Evolutionary conservation across 306 rosid genomes (phyloP).

Genomic region (Quillaja saponaria): DNA sequence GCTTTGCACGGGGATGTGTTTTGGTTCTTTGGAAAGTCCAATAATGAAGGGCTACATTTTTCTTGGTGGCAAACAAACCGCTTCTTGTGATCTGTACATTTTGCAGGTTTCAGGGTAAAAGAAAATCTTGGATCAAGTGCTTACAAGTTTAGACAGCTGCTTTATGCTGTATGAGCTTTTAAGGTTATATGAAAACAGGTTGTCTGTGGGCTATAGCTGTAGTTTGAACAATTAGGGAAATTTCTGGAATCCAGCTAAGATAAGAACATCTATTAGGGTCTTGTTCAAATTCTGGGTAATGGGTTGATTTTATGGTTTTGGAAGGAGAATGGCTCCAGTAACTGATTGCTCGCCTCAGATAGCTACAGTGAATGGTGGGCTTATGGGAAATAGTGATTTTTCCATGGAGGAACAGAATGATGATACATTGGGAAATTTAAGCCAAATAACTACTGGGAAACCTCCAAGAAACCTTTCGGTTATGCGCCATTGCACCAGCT

Average conservation of each 20-base stretch:
- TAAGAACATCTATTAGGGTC: slow-evolving; percentile 8
- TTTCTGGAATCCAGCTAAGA: slow-evolving; percentile 14
- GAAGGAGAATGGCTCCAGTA: slow-evolving; percentile 44
- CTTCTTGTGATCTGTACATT: slow-evolving; percentile 19
- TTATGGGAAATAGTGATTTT: slow-evolving; percentile 25
- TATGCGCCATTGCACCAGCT: slow-evolving; percentile 55
- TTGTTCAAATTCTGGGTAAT: slow-evolving; percentile 27
- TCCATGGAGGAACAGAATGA: slow-evolving; percentile 54
- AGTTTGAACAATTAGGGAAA: slow-evolving; percentile 15
- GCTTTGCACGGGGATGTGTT: slow-evolving; percentile 24
- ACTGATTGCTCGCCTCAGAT: slow-evolving; percentile 33
- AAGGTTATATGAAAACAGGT: slow-evolving; percentile 27
- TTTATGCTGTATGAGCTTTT: slow-evolving; percentile 26
- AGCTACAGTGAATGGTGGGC: slow-evolving; percentile 30
- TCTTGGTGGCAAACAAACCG: slow-evolving; percentile 10
- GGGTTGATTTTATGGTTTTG: slow-evolving; percentile 32
- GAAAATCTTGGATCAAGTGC: slow-evolving; percentile 37
- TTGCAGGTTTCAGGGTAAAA: slow-evolving; percentile 18
- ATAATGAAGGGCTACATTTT: slow-evolving; percentile 14
- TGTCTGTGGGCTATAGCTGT: slow-evolving; percentile 26
- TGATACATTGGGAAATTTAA: slow-evolving; percentile 39
- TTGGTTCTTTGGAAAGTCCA: slow-evolving; percentile 14
- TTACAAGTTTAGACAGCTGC: slow-evolving; percentile 32
- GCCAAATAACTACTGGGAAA: slow-evolving; percentile 36
- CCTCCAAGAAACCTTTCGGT: slow-evolving; percentile 57